A percentile compares a stretch with the other conserved stretches of the same genome.
These are phyloP conservation scores for Coemansia sp. DNA, from an alignment of 192 early-diverging fungal genomes.

Conservation along the genomic window DNA sequence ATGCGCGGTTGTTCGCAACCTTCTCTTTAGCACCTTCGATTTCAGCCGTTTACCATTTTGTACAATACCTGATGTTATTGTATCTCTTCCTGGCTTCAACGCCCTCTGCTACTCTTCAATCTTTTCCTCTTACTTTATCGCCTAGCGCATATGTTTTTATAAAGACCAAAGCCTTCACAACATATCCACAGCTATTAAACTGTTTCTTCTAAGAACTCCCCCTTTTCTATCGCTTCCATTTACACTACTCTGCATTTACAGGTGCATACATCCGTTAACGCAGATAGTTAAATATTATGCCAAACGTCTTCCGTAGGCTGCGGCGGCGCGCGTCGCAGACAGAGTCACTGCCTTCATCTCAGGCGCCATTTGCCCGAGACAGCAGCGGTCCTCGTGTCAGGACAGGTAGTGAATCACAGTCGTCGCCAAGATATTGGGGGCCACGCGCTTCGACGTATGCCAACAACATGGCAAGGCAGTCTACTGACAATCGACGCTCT, in stretches of 20 bases:
- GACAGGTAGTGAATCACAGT: not conserved
- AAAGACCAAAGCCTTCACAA: no score
- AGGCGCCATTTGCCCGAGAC: slow-evolving; percentile 1
- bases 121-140: no score
- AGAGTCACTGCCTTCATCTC: slow-evolving; percentile 11
- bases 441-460: slow-evolving; percentile 40
- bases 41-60: no score
- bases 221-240: not conserved
- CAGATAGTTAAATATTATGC: slow-evolving; percentile 12
- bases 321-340: slow-evolving; percentile 10
- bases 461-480: slow-evolving; percentile 38
- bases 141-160: no score
- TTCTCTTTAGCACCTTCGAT: no score
- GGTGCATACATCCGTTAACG: not conserved
- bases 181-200: no score
- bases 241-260: not conserved
- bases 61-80: no score
- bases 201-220: no score
- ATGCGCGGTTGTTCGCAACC: no score
- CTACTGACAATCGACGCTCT: slow-evolving; percentile 18
- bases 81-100: no score
- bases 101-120: no score
- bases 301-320: slow-evolving; percentile 41
- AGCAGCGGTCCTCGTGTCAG: slow-evolving; percentile 3
- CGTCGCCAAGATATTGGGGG: slow-evolving; percentile 41